Evolutionary conservation across 202 grass and related monocot species (phyloP), one percentile per base, ranked within the genome.

Genomic region (Digitaria exilis): DNA sequence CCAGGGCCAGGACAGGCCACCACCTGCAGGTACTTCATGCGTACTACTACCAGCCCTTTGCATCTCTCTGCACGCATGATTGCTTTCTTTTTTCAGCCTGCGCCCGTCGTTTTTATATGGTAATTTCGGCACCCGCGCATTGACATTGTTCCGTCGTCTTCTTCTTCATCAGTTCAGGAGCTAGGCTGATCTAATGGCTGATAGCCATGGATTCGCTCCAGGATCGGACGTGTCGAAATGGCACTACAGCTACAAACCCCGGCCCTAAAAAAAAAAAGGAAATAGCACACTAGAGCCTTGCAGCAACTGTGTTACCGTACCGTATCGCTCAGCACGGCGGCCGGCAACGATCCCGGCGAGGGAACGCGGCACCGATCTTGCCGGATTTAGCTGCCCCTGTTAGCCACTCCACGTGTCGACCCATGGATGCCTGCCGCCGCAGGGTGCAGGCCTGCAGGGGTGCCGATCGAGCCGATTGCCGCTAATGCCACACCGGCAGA

Each of bases 41-140:
- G 52, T 75, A 69, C 50, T 75, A 69, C 50, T 75, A 42, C 72
- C 21, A 24, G 71, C 51, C 51, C 72, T 41, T 26, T 58, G 73
- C 73, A 75, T 55, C 71, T 50, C n/a, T 9, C 17, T 3, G 7
- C 29, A 0, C 4, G 2, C 29, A 29, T 65, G 60, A 28, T 59
- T 59, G 34, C 8, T 62, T 71, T 18, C 83, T 62, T 71, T 34
- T 63, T 70, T 78, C 54, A 71, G 74, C 41, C 24, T 35, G 16
- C 73, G 50, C 12, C 49, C 10, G 13, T 24, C 61, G 46, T 57
- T 66, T 57, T 56, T 16, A 65, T 88, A 86, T 63, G 75, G 78
- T 28, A 84, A 90, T 86, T 75, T 56, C 85, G 71, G 52, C 71
- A 88, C 19, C 82, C 87, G 24, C 13, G 42, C 13, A 8, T 71